Percentiles rank a stretch among this genome's conserved stretches.
Conservation (phyloP, 768 basidiomycete genomes). For the Tulasnella calospora region DNA sequence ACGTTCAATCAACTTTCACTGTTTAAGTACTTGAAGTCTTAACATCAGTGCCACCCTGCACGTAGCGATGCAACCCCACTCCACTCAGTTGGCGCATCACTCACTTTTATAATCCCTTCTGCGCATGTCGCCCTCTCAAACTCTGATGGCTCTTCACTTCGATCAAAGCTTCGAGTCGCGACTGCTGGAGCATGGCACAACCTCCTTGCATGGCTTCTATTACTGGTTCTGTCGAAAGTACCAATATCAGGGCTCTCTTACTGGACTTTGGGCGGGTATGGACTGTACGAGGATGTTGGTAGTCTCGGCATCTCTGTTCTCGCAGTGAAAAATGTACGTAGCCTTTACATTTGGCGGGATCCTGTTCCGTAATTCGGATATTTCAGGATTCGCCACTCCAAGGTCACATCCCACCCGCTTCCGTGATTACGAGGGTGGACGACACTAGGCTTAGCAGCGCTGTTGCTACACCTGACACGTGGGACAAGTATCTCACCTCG, state of each 20-base stretch:
- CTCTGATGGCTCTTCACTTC: constrained; percentile 29
- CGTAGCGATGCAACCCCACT: constrained; percentile 62
- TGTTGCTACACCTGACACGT: constrained; percentile 37
- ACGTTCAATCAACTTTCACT: constrained; percentile 33
- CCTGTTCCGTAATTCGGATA: background rate
- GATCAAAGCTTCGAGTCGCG: constrained; percentile 53
- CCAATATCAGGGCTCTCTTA: constrained; percentile 29
- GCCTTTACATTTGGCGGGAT: background rate
- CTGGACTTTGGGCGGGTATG: constrained; percentile 36
- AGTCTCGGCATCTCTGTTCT: constrained; percentile 53
- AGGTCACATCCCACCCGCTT: constrained; percentile 52
- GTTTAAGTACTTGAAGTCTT: background rate
- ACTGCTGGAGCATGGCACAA: constrained; percentile 79
- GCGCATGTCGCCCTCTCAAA: constrained; percentile 64
- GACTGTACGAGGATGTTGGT: constrained; percentile 54
- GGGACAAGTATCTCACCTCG: constrained; percentile 46
- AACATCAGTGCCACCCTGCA: background rate
- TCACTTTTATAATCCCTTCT: constrained; percentile 63
- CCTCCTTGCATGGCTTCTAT: constrained; percentile 47
- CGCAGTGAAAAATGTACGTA: constrained; percentile 49
- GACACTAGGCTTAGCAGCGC: constrained; percentile 47
- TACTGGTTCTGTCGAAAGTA: background rate
- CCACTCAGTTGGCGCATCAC: constrained; percentile 53
- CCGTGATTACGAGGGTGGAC: constrained; percentile 61
- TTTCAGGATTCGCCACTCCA: constrained; percentile 57